Evolutionary conservation across 169 alveolate species (phyloP).

Genomic region (Plasmodium coatneyi): DNA sequence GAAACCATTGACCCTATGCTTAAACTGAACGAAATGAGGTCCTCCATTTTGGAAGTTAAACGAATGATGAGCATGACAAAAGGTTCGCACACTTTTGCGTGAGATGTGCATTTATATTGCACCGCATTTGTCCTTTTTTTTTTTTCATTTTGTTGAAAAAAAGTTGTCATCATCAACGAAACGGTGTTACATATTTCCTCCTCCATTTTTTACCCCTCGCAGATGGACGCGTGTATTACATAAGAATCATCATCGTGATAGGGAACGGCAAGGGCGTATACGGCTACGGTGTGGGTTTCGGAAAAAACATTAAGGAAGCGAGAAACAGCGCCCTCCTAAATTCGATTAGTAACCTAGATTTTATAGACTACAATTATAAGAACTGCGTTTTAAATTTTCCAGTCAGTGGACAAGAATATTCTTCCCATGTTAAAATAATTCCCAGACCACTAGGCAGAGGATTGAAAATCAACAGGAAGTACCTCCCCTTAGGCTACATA

Average conservation of each 20-base stretch:
- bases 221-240: conserved; percentile 84
- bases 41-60: conserved; percentile 81
- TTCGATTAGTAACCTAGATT: conserved; percentile 83
- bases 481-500: conserved; percentile 82
- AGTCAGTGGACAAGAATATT: conserved; percentile 84
- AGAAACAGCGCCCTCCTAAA: conserved; percentile 79
- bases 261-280: conserved; percentile 86
- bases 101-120: background rate
- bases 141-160: background rate
- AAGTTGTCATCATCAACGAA: background rate
- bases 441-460: conserved; percentile 82
- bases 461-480: conserved; percentile 77
- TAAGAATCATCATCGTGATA: conserved; percentile 81
- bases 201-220: background rate
- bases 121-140: background rate
- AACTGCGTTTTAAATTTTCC: conserved; percentile 83
- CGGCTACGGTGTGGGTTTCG: conserved; percentile 87
- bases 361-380: conserved; percentile 83
- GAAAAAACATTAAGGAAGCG: conserved; percentile 83
- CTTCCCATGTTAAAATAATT: conserved; percentile 76
- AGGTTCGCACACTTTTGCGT: conserved; percentile 30
- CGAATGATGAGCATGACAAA: conserved; percentile 86
- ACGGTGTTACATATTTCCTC: background rate
- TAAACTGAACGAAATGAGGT: conserved; percentile 80
- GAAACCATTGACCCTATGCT: conserved; percentile 82